Base-by-base conservation (phyloP, 179 eudicot genomes). In the Pouteria campechiana region DNA sequence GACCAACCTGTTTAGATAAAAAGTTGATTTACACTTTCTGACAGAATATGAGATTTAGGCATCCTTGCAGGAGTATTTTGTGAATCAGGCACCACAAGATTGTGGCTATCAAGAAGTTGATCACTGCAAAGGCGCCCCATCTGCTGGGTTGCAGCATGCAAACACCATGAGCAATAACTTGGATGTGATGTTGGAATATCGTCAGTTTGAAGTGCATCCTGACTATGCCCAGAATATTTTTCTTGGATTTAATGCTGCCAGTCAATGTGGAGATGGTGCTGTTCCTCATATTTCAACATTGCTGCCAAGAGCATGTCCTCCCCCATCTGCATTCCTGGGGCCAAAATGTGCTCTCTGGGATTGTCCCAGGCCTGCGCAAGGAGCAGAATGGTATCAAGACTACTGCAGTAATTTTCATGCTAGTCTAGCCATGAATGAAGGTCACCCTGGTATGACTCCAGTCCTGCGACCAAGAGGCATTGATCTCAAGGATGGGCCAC, bases 271-370 rank as follows among this genome's bases (percentile, higher is more conserved):
- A 10, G 75, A 71, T 38, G 80, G 76, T 38, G 63, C 50, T 45
- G 43, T 65, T 35, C 40, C 66, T 46, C 78, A 81, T 49, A 47
- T 67, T 35, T 60, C 79, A 47, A 77, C 68, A 30, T 75, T 62
- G 43, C 59, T 76, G 44, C 85, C 78, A 25, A 75, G 52, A 41
- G 51, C 78, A 25, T 62, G 68, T 37, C 94, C 89, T 43, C 93
- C 96, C 25, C 96, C 99, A 18, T 69, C 92, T 37, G 99, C 99
- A 35, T 87, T 75, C 56, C 57, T 92, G 67, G 99, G 99, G 11
- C 96, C 96, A 40, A 83, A 82, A 65, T 92, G 99, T 66, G 92
- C 99, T 12, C 85, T 83, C 13, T 92, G 99, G 99, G 99, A 92
- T 57, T 92, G 99, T 49, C 83, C 83, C 3, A 67, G 99, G 59